phyloP scores from a whole-genome alignment of 495 filamentous ascomycete genomes.

The Chaetomidium leptoderma region DNA sequence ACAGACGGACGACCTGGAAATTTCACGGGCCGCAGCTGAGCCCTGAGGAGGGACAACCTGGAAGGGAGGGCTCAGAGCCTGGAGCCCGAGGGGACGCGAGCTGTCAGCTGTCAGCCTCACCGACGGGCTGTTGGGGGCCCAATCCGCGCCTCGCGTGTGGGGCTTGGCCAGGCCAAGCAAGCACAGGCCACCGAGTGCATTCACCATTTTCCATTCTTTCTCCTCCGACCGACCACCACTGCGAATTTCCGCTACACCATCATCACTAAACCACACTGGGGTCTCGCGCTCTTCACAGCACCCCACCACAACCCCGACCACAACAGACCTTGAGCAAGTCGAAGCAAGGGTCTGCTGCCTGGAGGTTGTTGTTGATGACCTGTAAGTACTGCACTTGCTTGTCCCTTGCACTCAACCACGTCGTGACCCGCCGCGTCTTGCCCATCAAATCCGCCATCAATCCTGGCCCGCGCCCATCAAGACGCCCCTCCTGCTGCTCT shows the following conservation, averaged over 20 bases:
- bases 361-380: slow-evolving; percentile 34
- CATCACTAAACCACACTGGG: slow-evolving; percentile 32
- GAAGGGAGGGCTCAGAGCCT: neutral
- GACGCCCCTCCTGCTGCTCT: slow-evolving; percentile 27
- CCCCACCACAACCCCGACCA: slow-evolving; percentile 24
- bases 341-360: slow-evolving; percentile 28
- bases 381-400: slow-evolving; percentile 34
- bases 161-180: slow-evolving; percentile 12
- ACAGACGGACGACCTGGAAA: too few species aligned
- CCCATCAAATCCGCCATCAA: slow-evolving; percentile 42
- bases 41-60: too few species aligned
- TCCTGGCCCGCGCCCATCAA: slow-evolving; percentile 40
- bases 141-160: slow-evolving; percentile 8
- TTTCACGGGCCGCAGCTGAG: too few species aligned
- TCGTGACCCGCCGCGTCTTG: slow-evolving; percentile 30
- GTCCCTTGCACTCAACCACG: slow-evolving; percentile 18
- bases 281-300: slow-evolving; percentile 26
- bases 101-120: slow-evolving; percentile 21
- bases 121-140: slow-evolving; percentile 6
- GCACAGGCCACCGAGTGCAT: slow-evolving; percentile 31
- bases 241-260: slow-evolving; percentile 37
- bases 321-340: slow-evolving; percentile 15
- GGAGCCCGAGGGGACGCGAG: too few species aligned
- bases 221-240: slow-evolving; percentile 34
- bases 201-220: slow-evolving; percentile 36